Evolutionary conservation across 2,329 filamentous ascomycete genomes (phyloP), one percentile per base, ranked within the genome.

Genomic region (Curvularia hawaiiensis): DNA sequence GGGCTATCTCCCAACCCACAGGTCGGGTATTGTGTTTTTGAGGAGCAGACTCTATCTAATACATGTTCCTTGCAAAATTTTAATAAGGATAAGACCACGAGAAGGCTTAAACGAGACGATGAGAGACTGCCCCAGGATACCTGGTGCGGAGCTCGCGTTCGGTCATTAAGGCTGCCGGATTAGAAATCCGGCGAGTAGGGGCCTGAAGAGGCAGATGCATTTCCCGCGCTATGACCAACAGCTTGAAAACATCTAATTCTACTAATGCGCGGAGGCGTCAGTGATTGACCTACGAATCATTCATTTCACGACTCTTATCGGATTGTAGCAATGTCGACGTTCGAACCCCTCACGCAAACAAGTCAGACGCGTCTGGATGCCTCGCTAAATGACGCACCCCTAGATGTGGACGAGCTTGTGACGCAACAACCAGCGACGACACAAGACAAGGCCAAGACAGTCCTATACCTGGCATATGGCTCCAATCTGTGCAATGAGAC

Each of bases 401-500:
- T 73, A 45, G 66, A 73, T 45, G 59, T 60, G 6, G 52, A 56
- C 4, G 49, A 50, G 31, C 63, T 71, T 12, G 62, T 62, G 24
- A 30, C 52, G 12, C 64, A 63, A 1, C 60, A 63, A 2, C 28
- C 62, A 3, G 24, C 52, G 0, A 54, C 52, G n/a, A 48, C 63
- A 1, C 49, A 62, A 44, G 70, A 75, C 53, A 75, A 75, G 58
- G 64, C 61, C 14, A 72, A 75, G 56, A 76, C 75, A 4, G 67
- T 76, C 3, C 61, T 77, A 10, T 77, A 77, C 43, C 67, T 77
- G 2, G 94, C 93, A 11, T 98, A 97, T 74, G 95, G 94, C 65
- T 97, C 92, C 51, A 98, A 98, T 75, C 85, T 98, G 60, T 87
- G 84, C 59, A 86, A 88, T 14, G 80, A 91, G 73, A 96, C 90